Conservation (phyloP, 176 grass and related monocot genomes). For the Chloris gayana region DNA sequence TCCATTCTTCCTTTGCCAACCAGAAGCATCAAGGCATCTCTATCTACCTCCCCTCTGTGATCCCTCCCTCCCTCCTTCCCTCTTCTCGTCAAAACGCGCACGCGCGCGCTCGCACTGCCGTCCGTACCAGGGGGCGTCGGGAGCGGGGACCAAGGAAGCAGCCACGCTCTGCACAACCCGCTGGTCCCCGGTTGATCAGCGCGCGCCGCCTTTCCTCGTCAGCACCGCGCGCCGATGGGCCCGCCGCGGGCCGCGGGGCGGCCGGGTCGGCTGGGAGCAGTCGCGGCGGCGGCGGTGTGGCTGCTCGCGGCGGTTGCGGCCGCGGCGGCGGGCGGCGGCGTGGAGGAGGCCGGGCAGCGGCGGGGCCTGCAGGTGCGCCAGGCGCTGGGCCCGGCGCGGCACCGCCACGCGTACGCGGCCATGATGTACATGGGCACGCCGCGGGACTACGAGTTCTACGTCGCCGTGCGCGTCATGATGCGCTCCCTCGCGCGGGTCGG, state of each 20-base stretch:
- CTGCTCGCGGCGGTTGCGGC: neutral
- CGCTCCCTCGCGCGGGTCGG: constrained; percentile 63
- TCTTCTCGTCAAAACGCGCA: neutral
- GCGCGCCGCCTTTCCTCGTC: neutral
- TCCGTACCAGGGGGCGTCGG: neutral
- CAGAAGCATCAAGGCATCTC: constrained; percentile 10
- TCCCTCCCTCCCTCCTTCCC: neutral
- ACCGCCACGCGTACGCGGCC: constrained; percentile 85
- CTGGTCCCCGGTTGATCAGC: neutral
- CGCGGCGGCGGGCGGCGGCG: neutral
- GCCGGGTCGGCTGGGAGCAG: neutral
- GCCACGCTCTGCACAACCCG: neutral
- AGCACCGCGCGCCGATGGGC: constrained; percentile 27
- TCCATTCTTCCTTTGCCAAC: neutral
- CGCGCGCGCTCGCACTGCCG: neutral
- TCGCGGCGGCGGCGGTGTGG: constrained; percentile 4
- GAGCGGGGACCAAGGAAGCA: neutral
- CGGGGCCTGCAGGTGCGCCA: constrained; percentile 12
- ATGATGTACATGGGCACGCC: constrained; percentile 99
- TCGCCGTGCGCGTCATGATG: constrained; percentile 96
- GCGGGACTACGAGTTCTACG: constrained; percentile 99
- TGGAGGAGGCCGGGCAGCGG: neutral
- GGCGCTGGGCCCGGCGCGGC: constrained; percentile 30
- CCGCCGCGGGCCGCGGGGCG: neutral
- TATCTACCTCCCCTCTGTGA: neutral